Conservation (phyloP, 2,329 filamentous ascomycete species). For the Paecilomyces variotii region DNA sequence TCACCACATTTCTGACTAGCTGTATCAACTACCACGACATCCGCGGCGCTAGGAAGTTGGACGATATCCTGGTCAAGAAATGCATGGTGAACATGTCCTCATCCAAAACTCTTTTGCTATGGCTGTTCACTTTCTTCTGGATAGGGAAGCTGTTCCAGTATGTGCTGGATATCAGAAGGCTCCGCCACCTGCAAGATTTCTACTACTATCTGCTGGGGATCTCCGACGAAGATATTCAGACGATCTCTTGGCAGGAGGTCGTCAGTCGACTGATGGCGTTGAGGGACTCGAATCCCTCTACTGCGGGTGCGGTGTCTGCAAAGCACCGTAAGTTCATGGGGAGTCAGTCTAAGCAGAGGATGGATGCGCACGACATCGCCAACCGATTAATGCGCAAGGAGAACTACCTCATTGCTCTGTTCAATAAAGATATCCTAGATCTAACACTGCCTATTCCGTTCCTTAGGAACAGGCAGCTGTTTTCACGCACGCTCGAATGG, state of each 20-base stretch:
- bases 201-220: constrained; percentile 76
- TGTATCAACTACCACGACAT: constrained; percentile 77
- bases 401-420: constrained; percentile 92
- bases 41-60: constrained; percentile 53
- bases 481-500: constrained; percentile 87
- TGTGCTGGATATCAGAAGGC: constrained; percentile 62
- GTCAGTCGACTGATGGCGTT: constrained; percentile 78
- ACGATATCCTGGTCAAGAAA: constrained; percentile 59
- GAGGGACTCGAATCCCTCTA: constrained; percentile 79
- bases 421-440: constrained; percentile 94
- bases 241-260: constrained; percentile 86
- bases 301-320: constrained; percentile 55
- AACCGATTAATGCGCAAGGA: constrained; percentile 94
- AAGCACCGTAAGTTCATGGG: constrained; percentile 58
- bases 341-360: constrained; percentile 82
- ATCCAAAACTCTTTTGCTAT: constrained; percentile 68
- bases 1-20: constrained; percentile 75
- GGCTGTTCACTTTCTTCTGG: constrained; percentile 81
- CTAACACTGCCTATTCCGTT: constrained; percentile 81
- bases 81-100: constrained; percentile 70
- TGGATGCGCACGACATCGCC: constrained; percentile 95
- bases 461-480: constrained; percentile 67
- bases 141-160: constrained; percentile 71
- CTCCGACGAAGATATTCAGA: constrained; percentile 80
- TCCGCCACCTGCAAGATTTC: constrained; percentile 75